Conservation (phyloP, 495 filamentous ascomycete species). For the Cercophora samala region DNA sequence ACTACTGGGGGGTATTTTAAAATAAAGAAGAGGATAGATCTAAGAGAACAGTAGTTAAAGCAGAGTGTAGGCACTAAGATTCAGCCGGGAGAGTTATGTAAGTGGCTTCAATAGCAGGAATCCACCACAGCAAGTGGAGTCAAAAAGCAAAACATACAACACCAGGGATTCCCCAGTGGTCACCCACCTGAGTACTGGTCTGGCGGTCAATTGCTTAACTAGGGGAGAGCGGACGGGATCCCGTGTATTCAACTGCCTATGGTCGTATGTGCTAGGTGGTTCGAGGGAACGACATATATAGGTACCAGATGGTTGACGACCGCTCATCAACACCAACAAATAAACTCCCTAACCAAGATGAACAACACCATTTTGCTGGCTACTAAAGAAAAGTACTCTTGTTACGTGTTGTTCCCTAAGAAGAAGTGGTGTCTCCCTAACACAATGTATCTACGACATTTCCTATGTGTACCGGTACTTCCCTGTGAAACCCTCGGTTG, state of each 20-base stretch:
- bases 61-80: too few species aligned
- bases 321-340: too few species aligned
- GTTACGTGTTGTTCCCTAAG: not conserved
- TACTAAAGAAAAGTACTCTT: too few species aligned
- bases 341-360: too few species aligned
- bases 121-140: too few species aligned
- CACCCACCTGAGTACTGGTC: constrained; percentile 5
- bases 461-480: not conserved
- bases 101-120: not conserved
- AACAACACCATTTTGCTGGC: too few species aligned
- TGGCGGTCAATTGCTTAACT: constrained; percentile 29
- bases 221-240: constrained; percentile 54
- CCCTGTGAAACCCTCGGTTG: not conserved
- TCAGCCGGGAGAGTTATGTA: too few species aligned
- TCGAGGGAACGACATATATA: not conserved
- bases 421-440: not conserved
- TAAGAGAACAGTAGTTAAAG: too few species aligned
- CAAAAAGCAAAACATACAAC: not conserved
- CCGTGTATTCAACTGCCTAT: constrained; percentile 21
- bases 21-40: too few species aligned
- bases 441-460: not conserved
- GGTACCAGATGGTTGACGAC: too few species aligned
- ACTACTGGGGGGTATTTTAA: too few species aligned
- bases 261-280: not conserved
- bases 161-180: constrained; percentile 5